Evolutionary conservation across 805 yeast species (phyloP), one percentile per base, ranked within the genome.

Genomic region (Cyberlindnera xylosilytica): DNA sequence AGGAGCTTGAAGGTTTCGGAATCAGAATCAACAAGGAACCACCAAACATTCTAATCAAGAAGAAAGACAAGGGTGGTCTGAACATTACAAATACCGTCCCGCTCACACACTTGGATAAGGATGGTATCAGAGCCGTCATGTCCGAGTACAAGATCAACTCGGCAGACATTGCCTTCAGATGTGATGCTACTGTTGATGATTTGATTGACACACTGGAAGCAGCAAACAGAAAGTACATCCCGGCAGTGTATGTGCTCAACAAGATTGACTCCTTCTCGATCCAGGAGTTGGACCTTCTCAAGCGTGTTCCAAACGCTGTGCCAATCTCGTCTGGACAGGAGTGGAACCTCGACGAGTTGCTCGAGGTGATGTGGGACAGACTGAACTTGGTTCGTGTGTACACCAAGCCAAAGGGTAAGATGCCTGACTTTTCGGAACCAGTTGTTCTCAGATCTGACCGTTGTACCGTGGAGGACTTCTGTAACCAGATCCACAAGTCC

Each of bases 171-270:
- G 93, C 96, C 2, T 84, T 93, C 69, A 74, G 99, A 61, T 90
- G 98, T 63, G 99, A 93, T 64, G 99, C 99, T 18, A 87, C 96
- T 0, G 95, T 95, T 17, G 99, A 93, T 61, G 99, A 93, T 60
- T 71, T 93, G 55, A 93, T 93, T 56, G 99, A 93, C 63, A 87
- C 90, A 11, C 76, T 93, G 42, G 99, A 93, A 68, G 90, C 85
- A 4, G 83, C 85, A 44, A 80, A 87, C 57, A 82, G 99, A 69
- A 81, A 87, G 63, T 93, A 93, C 64, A 88, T 93, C 53, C 99
- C 99, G 3, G 98, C 96, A 1, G 73, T 93, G 43, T 93, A 93
- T 61, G 97, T 89, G 35, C 72, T 93, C 60, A 93, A 93, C 74
- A 93, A 93, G 68, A 91, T 93, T 59, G 99, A 93, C 66, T 83